Evolutionary conservation across 345 rosid genomes (phyloP), one percentile per base, ranked within the genome.

Genomic region (Hibiscus tridactylites): DNA sequence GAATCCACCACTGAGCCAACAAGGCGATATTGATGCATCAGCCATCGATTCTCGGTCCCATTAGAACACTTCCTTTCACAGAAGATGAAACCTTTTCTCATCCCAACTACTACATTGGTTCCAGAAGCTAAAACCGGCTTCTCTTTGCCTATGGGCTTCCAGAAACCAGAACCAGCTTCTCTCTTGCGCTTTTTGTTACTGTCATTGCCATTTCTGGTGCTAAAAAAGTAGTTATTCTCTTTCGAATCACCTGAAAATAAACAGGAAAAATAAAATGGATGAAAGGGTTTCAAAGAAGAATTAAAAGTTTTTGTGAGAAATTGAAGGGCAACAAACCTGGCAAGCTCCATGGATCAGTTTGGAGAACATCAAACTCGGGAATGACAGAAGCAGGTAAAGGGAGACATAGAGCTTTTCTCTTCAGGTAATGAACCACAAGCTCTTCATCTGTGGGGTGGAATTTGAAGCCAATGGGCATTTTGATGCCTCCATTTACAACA

Each of bases 391-490:
- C 93, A n/a, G 95, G 96, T 77, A 88, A 68, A 9, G 96, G 95
- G 59, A 85, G 67, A 56, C 81, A 76, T 42, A 83, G 76, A 56
- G 75, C 79, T 74, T 91, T 91, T 67, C 85, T 76, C 37, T 73
- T 90, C 83, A 94, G 78, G 82, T 94, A 94, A 81, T 94, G 91
- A 81, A 87, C 87, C 72, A 94, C 74, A 44, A 94, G 91, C 80
- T 94, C 98, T 67, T 86, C 94, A 68, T 91, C 97, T 0, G 98
- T 90, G 7, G 98, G 98, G 61, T 70, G 89, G 71, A 94, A 94
- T 73, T 96, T 81, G 64, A 79, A 90, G 65, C 98, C 98, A 29
- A 94, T 80, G 17, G 98, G 98, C 67, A 94, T 64, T 74, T 74
- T 86, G 71, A 85, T 31, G 12, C 85, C 85, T 72, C 88, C 90